Evolutionary conservation across 768 basidiomycete species (phyloP).

Genomic region (Tremella yokohamensis): DNA sequence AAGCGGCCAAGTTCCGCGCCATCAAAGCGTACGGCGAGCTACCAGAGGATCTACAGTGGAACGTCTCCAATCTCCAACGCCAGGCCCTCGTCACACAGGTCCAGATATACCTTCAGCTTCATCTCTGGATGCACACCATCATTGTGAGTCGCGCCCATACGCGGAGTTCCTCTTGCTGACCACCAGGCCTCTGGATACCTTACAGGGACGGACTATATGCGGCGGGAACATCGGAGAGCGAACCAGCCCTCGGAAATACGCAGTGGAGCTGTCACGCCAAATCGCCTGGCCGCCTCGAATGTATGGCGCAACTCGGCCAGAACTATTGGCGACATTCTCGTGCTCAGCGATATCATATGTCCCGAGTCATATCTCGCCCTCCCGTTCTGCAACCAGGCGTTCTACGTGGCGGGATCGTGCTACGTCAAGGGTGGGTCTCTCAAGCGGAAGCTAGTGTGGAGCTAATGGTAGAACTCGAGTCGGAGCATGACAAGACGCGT

Average conservation of each 20-base stretch:
- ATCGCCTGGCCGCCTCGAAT: not conserved
- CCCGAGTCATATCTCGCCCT: conserved; percentile 7
- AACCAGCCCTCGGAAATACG: not conserved
- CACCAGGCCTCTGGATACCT: conserved; percentile 5
- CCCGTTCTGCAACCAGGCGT: conserved; percentile 17
- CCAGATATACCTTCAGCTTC: conserved; percentile 13
- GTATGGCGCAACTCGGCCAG: conserved; percentile 11
- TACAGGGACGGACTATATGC: conserved; percentile 1
- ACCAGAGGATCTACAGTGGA: conserved; percentile 32
- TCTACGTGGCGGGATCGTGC: conserved; percentile 12
- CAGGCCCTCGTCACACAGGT: conserved; percentile 3
- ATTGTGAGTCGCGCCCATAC: not conserved
- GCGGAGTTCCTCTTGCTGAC: not conserved
- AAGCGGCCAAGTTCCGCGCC: conserved; percentile 6
- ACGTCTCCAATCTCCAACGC: conserved; percentile 17
- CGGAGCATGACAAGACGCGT: not conserved
- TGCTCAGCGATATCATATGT: conserved; percentile 14
- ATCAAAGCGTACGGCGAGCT: conserved; percentile 26
- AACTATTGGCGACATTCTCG: conserved; percentile 16
- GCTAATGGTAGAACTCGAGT: conserved; percentile 4
- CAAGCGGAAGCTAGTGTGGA: not conserved
- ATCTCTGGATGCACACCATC: conserved; percentile 20
- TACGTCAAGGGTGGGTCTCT: conserved; percentile 13
- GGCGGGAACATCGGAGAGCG: not conserved
- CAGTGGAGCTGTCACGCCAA: conserved; percentile 6